These are phyloP conservation scores for Euphorbia schlechtendalii DNA, from an alignment of 441 rosid genomes.

Conservation along the genomic window DNA sequence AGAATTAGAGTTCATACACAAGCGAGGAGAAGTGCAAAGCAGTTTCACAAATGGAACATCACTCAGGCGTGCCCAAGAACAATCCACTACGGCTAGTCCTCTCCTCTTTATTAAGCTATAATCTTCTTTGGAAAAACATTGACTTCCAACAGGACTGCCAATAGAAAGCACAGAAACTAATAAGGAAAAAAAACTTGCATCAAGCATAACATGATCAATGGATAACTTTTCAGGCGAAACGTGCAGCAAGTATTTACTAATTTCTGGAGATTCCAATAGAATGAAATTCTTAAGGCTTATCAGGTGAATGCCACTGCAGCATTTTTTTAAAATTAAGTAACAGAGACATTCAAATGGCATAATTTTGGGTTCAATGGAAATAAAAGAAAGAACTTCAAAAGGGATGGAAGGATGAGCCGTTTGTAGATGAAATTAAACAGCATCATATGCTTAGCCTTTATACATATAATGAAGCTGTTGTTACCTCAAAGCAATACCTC, in stretches of 20 bases:
- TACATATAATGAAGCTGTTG: slow-evolving; percentile 2
- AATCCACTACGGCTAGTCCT: slow-evolving; percentile 97
- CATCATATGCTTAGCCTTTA: not conserved
- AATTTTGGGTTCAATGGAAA: too few species aligned
- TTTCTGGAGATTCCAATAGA: not conserved
- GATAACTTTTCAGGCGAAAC: not conserved
- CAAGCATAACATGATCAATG: not conserved
- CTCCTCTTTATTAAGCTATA: slow-evolving; percentile 56
- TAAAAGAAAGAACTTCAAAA: not conserved
- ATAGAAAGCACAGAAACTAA: slow-evolving; percentile 9
- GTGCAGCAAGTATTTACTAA: not conserved
- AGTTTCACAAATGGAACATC: slow-evolving; percentile 92
- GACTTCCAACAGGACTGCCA: slow-evolving; percentile 83
- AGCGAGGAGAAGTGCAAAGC: too few species aligned
- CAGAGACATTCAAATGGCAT: not conserved
- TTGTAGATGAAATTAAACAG: too few species aligned
- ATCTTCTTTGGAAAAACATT: slow-evolving; percentile 85
- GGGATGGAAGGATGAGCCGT: not conserved
- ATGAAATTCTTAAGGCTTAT: not conserved
- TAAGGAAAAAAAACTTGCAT: slow-evolving; percentile 2
- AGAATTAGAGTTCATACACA: slow-evolving; percentile 32
- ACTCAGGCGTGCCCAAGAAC: slow-evolving; percentile 91
- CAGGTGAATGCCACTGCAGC: not conserved
- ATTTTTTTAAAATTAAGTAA: not conserved
- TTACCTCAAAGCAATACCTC: slow-evolving; percentile 87